Evolutionary conservation across 129 eudicot genomes (phyloP).

Genomic region (Cynara cardunculus): DNA sequence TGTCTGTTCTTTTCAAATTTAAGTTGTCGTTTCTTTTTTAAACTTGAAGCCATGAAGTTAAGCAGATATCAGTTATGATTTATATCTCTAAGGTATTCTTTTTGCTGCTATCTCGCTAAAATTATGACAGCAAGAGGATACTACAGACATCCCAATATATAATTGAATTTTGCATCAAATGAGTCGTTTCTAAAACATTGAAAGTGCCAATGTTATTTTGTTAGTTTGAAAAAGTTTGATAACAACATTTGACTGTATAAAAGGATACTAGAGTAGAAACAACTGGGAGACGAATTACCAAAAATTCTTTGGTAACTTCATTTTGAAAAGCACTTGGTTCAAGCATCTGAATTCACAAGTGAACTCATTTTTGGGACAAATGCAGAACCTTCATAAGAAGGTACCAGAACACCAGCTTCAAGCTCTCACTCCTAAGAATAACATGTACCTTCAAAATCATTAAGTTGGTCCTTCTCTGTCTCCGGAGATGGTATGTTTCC

Average conservation of each 20-base stretch:
- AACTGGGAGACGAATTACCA: neutral
- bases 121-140: neutral
- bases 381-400: neutral
- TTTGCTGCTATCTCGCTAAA: neutral
- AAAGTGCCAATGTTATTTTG: neutral
- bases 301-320: neutral
- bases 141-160: neutral
- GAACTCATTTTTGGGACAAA: neutral
- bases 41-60: neutral
- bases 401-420: neutral
- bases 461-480: constrained; percentile 24
- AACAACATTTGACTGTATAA: neutral
- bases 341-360: neutral
- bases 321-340: neutral
- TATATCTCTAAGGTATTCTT: neutral
- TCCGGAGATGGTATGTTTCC: constrained; percentile 18
- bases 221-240: neutral
- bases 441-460: constrained; percentile 39
- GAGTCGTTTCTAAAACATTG: neutral
- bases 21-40: neutral
- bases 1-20: neutral
- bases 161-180: neutral
- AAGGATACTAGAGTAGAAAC: neutral
- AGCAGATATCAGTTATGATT: neutral
- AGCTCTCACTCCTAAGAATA: neutral